Conservation (phyloP, 2,329 filamentous ascomycete genomes). For the Scedosporium minutisporum region DNA sequence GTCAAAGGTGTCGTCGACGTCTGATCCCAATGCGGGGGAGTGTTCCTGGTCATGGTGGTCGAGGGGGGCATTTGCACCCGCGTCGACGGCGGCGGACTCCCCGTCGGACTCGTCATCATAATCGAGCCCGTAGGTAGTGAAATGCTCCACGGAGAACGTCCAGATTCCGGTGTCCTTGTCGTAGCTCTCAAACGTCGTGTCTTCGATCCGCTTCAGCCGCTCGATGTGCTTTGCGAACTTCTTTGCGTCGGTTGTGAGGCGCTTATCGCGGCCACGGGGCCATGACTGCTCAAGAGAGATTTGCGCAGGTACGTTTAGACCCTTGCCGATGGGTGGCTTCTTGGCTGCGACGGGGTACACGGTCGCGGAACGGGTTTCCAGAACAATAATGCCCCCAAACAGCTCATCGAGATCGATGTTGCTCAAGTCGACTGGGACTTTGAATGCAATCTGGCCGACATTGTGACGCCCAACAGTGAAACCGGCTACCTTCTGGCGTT, state of each 20-base stretch:
- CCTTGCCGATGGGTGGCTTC: slow-evolving; percentile 79
- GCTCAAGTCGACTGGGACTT: slow-evolving; percentile 72
- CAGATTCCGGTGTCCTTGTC: slow-evolving; percentile 72
- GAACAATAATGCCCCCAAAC: slow-evolving; percentile 63
- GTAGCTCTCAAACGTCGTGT: slow-evolving; percentile 77
- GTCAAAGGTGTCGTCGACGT: slow-evolving; percentile 46
- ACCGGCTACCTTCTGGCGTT: slow-evolving; percentile 62
- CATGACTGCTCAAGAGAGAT: slow-evolving; percentile 90
- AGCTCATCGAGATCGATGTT: slow-evolving; percentile 72
- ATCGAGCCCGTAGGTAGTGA: slow-evolving; percentile 87
- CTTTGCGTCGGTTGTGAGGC: slow-evolving; percentile 43
- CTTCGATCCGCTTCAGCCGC: slow-evolving; percentile 66
- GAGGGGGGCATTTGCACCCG: slow-evolving; percentile 8
- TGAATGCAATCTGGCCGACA: slow-evolving; percentile 75
- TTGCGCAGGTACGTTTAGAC: slow-evolving; percentile 80
- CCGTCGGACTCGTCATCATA: slow-evolving; percentile 64
- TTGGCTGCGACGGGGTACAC: slow-evolving; percentile 70
- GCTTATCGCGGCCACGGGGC: slow-evolving; percentile 60
- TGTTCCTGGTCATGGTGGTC: slow-evolving; percentile 8
- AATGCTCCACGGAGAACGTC: slow-evolving; percentile 91
- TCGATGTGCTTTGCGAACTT: slow-evolving; percentile 73
- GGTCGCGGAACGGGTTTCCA: slow-evolving; percentile 70
- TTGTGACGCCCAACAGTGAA: slow-evolving; percentile 77
- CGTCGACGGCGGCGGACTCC: slow-evolving; percentile 22
- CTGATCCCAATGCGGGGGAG: slow-evolving; percentile 12